These are phyloP conservation scores for Vaccinium macrocarpon DNA, from an alignment of 148 eudicot genomes.

Conservation along the genomic window DNA sequence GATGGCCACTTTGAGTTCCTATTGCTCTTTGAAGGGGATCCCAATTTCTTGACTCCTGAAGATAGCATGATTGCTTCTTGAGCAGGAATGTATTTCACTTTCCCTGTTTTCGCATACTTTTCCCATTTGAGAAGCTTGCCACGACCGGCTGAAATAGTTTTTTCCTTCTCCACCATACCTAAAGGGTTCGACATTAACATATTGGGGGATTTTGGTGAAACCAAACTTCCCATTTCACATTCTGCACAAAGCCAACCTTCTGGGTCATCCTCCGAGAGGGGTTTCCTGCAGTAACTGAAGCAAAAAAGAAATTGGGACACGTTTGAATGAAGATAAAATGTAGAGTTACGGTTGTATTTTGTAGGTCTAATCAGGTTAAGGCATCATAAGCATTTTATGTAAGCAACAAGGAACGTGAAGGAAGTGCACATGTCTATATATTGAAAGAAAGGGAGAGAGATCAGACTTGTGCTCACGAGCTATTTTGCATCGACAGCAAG, in stretches of 20 bases:
- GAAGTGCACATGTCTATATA: not conserved
- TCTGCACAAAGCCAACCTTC: constrained; percentile 28
- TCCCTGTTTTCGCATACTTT: constrained; percentile 25
- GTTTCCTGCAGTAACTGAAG: constrained; percentile 36
- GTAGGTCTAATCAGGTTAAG: not conserved
- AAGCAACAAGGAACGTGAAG: not conserved
- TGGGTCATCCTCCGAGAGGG: not conserved
- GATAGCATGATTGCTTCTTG: constrained; percentile 32
- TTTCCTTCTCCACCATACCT: not conserved
- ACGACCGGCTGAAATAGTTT: not conserved
- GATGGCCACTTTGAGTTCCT: constrained; percentile 4
- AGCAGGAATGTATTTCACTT: constrained; percentile 23
- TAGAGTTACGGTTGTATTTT: not conserved
- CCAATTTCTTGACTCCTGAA: constrained; percentile 15
- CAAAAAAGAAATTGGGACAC: not conserved
- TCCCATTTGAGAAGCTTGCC: constrained; percentile 15
- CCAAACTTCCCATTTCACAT: constrained; percentile 14
- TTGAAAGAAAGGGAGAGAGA: constrained; percentile 9
- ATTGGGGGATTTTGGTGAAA: not conserved
- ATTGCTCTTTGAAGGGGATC: not conserved
- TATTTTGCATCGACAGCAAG: constrained; percentile 30
- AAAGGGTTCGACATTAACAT: not conserved
- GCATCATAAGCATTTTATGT: not conserved
- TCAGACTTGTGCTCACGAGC: constrained; percentile 32
- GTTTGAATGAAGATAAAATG: not conserved